Conservation (phyloP, 176 grass and related monocot genomes). For the Areca catechu region DNA sequence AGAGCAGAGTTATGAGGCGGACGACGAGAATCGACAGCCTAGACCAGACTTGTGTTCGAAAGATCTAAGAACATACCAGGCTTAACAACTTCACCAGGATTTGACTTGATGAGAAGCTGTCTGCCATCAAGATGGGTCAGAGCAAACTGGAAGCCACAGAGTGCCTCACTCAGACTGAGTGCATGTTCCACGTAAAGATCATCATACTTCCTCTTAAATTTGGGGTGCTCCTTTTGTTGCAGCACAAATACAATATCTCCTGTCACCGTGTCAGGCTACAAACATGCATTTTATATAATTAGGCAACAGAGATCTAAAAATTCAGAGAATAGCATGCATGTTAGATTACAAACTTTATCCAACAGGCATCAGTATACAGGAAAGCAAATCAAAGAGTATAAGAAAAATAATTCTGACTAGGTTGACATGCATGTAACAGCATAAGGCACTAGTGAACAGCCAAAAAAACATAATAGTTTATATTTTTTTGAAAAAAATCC, state of each 20-base stretch:
- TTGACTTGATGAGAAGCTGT: constrained; percentile 83
- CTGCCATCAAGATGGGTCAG: constrained; percentile 81
- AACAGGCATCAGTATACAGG: no score
- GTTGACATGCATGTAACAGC: no score
- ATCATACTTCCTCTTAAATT: constrained; percentile 82
- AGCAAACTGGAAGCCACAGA: constrained; percentile 88
- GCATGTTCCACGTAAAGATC: constrained; percentile 68
- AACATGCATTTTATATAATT: not conserved
- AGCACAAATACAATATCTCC: constrained; percentile 89
- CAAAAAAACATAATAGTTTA: no score
- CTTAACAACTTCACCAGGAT: constrained; percentile 81
- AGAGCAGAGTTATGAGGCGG: not conserved
- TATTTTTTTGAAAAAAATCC: no score
- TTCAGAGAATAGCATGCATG: no score
- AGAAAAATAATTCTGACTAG: no score
- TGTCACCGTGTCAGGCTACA: constrained; percentile 82
- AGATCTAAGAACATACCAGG: constrained; percentile 37
- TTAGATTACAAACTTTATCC: no score
- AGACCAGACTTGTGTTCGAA: no score
- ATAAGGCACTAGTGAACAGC: no score
- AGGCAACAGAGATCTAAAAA: no score
- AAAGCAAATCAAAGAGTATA: no score
- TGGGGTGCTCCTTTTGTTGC: constrained; percentile 88
- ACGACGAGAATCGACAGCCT: no score
- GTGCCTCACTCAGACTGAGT: constrained; percentile 73